Base-by-base conservation (phyloP, 768 basidiomycete genomes). In the Leccinum rimulosum region DNA sequence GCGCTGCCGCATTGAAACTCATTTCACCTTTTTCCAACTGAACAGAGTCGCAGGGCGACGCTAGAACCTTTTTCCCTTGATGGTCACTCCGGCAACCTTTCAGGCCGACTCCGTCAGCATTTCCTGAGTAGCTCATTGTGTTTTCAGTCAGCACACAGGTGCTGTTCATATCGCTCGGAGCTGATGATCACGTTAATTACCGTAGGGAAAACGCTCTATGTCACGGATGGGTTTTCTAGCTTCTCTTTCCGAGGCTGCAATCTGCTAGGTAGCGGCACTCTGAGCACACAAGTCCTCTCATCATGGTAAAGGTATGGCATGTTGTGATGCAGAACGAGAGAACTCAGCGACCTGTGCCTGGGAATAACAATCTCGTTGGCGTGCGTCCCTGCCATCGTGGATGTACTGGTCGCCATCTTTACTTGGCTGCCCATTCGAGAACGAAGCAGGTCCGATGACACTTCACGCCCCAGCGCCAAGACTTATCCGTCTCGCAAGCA, bases 351-450 rank as follows among this genome's bases (percentile, higher is more conserved):
- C 15, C 2, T 14, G 30, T 52, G 0, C 7, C 35, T 38, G 19
- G 22, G 14, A 15, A 5, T 52, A 22, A 52, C 11, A 7, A 36
- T 25, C 7, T 52, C 36, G 19, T 27, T 8, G 15, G n/a, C n/a
- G 12, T 28, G 27, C 12, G n/a, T 51, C 12, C 12, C 12, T n/a
- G 31, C 50, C 4, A 50, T 25, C 1, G 50, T 56, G 22, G 50
- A 60, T 11, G 30, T 52, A n/a, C 10, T 52, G n/a, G 47, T 56
- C 8, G 50, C 59, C 15, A 22, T 56, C 11, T 55, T 51, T 5
- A 33, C 22, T 7, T 56, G n/a, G 33, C 22, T 60, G 15, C 30
- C 51, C 49, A 15, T 36, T 30, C 33, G 28, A 31, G 35, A 54
- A 15, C 12, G 52, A 22, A 22, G 22, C 22, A 22, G 22, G 22